Conservation (phyloP, 768 basidiomycete genomes). For the Mycena vitilis region DNA sequence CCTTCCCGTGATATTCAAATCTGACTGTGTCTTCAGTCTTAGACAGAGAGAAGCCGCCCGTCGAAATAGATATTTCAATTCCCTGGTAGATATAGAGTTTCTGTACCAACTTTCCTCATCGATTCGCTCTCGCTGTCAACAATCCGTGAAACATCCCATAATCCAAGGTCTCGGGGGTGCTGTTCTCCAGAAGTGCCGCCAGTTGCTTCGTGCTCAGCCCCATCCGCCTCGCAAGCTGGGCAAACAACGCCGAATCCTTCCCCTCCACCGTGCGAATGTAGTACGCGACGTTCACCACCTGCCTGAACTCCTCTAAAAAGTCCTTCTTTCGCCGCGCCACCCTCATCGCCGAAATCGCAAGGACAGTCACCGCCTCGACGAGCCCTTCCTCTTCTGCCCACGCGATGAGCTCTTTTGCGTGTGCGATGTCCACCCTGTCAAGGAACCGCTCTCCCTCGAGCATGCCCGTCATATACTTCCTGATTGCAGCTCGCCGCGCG, state of each 20-base stretch:
- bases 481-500: slow-evolving; percentile 14
- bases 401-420: slow-evolving; percentile 16
- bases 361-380: slow-evolving; percentile 23
- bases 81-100: slow-evolving; percentile 22
- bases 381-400: slow-evolving; percentile 33
- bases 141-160: slow-evolving; percentile 9
- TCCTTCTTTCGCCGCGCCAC: slow-evolving; percentile 19
- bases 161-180: background rate
- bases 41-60: slow-evolving; percentile 4
- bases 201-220: slow-evolving; percentile 16
- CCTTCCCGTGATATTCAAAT: slow-evolving; percentile 1
- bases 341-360: slow-evolving; percentile 26
- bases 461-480: slow-evolving; percentile 20
- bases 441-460: background rate
- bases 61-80: slow-evolving; percentile 23
- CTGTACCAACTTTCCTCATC: background rate
- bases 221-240: slow-evolving; percentile 17
- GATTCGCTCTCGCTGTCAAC: slow-evolving; percentile 1
- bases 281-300: slow-evolving; percentile 12
- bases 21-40: slow-evolving; percentile 13
- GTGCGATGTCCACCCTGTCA: background rate
- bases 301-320: slow-evolving; percentile 6
- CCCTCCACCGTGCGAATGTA: slow-evolving; percentile 28
- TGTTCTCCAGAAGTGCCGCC: slow-evolving; percentile 17
- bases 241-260: slow-evolving; percentile 22